Percentiles rank a stretch among this genome's conserved stretches.
Evolutionary conservation across 306 rosid species (phyloP).

Genomic region (Canavalia gladiata): DNA sequence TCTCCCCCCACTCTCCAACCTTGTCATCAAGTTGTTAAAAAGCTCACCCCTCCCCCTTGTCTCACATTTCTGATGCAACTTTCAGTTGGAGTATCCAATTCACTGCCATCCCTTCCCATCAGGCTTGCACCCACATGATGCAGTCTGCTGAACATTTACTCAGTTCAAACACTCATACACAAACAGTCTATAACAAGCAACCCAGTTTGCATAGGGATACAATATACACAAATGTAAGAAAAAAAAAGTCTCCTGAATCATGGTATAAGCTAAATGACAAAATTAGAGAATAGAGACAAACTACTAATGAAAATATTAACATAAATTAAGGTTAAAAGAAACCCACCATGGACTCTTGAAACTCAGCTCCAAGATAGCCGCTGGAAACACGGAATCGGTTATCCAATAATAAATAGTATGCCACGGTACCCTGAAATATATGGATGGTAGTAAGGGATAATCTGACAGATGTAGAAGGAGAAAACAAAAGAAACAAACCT

Average conservation of each 20-base stretch:
- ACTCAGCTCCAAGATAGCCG: slow-evolving; percentile 95
- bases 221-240: slow-evolving; percentile 21
- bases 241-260: slow-evolving; percentile 9
- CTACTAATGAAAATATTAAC: slow-evolving; percentile 10
- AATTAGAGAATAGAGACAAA: slow-evolving; percentile 31
- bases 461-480: slow-evolving; percentile 4
- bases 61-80: neutral
- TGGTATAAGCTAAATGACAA: slow-evolving; percentile 18
- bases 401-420: slow-evolving; percentile 87
- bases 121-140: neutral
- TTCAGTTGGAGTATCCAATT: neutral
- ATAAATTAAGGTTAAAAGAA: slow-evolving; percentile 3
- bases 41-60: neutral
- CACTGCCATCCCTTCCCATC: neutral
- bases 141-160: neutral
- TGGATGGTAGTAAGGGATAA: slow-evolving; percentile 43
- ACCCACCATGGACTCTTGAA: slow-evolving; percentile 84
- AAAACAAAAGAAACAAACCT: slow-evolving; percentile 63
- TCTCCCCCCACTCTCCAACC: neutral
- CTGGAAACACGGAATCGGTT: slow-evolving; percentile 80
- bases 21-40: neutral
- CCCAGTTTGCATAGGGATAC: slow-evolving; percentile 15
- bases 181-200: neutral
- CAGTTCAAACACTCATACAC: neutral
- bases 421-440: slow-evolving; percentile 87